Base-by-base conservation (phyloP, 2,329 filamentous ascomycete species). In the Cladosporium sp. region DNA sequence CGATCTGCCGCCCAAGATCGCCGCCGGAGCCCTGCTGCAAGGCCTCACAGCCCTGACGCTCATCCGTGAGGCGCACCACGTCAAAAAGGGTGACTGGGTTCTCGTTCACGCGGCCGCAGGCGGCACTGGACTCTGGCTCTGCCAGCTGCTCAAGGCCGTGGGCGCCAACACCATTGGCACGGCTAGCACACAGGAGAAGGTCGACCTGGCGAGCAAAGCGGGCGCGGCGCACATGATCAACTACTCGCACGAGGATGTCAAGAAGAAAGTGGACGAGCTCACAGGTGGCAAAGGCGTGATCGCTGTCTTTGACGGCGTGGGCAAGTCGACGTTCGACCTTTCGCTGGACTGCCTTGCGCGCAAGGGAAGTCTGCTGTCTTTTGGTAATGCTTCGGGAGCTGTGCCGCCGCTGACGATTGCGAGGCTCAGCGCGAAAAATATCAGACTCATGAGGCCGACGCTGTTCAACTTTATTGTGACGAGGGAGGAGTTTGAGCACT, bases 51-150 rank as follows among this genome's bases (percentile, higher is more conserved):
- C 91, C 0, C 79, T 94, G 66, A 89, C 90, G 0, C 80, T 96
- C 30, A 84, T 91, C 60, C 84, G 87, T 59, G 91, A 96, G 72
- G 84, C 88, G 3, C 80, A 88, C 64, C 69, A 79, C 0, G 89
- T 93, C 6, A 79, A 90, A 71, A 80, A 84, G 64, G 89, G 87
- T 1, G 90, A 95, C 65, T 94, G 88, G 86, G 81, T 91, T 0
- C 83, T 96, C 2, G 85, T 96, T 15, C 90, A 94, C 66, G 92
- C 92, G 0, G 92, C 92, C 0, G 91, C 91, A 0, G 92, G 92
- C 15, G 92, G 92, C 15, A 89, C 91, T 0, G 90, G 89, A 0
- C 76, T 88, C 43, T 83, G 89, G 74, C 80, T 96, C 28, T 85
- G 85, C 39, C 90, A 95, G 79, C 76, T 96, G 65, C 76, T 96